Conservation (phyloP, 1,139 yeast species). For the Pichia cactophila region DNA sequence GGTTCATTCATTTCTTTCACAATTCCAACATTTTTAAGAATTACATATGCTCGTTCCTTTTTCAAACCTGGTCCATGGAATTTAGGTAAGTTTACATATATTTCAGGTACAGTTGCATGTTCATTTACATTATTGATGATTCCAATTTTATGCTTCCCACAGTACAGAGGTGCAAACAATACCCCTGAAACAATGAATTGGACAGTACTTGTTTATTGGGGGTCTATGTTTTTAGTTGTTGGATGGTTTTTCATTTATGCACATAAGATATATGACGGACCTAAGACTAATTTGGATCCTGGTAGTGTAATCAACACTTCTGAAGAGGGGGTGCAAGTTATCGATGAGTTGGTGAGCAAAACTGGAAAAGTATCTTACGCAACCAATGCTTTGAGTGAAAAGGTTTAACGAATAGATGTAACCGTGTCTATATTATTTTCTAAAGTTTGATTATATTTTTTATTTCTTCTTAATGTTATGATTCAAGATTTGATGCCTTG, state of each 20-base stretch:
- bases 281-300: constrained; percentile 47
- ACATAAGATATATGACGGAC: constrained; percentile 62
- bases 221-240: constrained; percentile 48
- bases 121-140: constrained; percentile 53
- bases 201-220: constrained; percentile 63
- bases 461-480: too few relatives aligned
- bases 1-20: constrained; percentile 65
- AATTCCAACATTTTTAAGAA: constrained; percentile 57
- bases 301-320: constrained; percentile 6
- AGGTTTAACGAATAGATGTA: neutral
- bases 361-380: constrained; percentile 14
- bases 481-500: too few relatives aligned
- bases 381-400: constrained; percentile 6
- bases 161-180: constrained; percentile 40
- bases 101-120: constrained; percentile 37
- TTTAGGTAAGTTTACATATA: constrained; percentile 47
- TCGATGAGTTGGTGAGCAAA: constrained; percentile 15
- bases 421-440: neutral
- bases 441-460: neutral
- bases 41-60: constrained; percentile 45
- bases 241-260: constrained; percentile 53
- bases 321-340: constrained; percentile 14
- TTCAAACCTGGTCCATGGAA: constrained; percentile 68
- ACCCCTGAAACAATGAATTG: constrained; percentile 54
- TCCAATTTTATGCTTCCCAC: constrained; percentile 63